Evolutionary conservation across 75 land plant genomes (phyloP), one percentile per base, ranked within the genome.

Genomic region (Gnetum montanum): DNA sequence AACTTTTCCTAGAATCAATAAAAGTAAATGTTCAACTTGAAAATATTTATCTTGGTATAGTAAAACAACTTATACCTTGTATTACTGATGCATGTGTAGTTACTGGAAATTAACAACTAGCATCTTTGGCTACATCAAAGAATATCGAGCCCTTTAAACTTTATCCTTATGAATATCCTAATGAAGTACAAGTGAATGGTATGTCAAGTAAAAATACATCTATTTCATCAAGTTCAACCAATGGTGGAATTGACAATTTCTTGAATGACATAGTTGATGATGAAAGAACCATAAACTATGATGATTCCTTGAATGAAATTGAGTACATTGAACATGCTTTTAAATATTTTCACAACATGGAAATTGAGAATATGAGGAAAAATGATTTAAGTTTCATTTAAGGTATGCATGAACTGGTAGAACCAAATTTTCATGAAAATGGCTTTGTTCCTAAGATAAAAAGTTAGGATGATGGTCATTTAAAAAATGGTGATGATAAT

Each of bases 51-150:
- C 64, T 94, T 29, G 96, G 99, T 29, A 76, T 83, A 7, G 79
- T 94, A 53, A 81, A 77, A 67, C 84, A 81, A 66, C 79, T 90
- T 44, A 70, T 76, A 46, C 96, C 88, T 4, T 85, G 80, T 36
- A 85, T 90, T 90, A 80, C 81, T 59, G 91, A 91, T 49, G 85
- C 95, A 49, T 86, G 83, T 78, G 91, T 89, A 46, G 84, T 83
- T 79, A 94, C 89, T 60, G 98, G 98, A 26, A 62, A 49, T 56
- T 50, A 73, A 16, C 69, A 82, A 22, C 66, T 71, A 23, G 88
- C 88, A 49, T 71, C 89, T 28, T 77, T 94, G 68, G 80, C 69
- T 41, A 82, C 89, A 22, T 76, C 76, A 23, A 69, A 52, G 13
- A 75, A 73, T 36, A 78, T 73, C 57, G 89, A 94, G 51, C 98